These are phyloP conservation scores for Coemansia sp. DNA, from an alignment of 192 early-diverging fungal species.

Conservation along the genomic window DNA sequence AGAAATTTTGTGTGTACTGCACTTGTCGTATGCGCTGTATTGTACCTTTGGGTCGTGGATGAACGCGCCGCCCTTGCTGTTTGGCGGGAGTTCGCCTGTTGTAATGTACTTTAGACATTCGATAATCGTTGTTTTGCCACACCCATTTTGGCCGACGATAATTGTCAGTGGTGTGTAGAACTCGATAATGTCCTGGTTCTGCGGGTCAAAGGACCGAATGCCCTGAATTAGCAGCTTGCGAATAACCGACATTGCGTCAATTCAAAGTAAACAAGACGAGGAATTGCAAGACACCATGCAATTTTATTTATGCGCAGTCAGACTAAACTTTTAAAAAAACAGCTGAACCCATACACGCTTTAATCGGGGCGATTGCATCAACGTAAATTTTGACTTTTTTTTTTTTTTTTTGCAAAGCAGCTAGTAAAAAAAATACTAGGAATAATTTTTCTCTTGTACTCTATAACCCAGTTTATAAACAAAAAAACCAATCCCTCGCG, in stretches of 20 bases:
- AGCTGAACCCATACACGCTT: not conserved
- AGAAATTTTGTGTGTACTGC: too few species aligned
- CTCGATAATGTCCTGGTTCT: constrained; percentile 68
- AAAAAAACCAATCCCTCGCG: too few species aligned
- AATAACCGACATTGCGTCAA: constrained; percentile 56
- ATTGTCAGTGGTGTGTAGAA: constrained; percentile 92
- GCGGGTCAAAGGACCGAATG: constrained; percentile 88
- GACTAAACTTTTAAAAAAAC: not conserved
- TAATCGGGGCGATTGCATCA: not conserved
- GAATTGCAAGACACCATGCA: not conserved
- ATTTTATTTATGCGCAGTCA: not conserved
- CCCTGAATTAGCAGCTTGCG: constrained; percentile 79
- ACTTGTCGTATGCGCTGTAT: not conserved
- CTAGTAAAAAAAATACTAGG: not conserved
- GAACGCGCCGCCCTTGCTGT: constrained; percentile 84
- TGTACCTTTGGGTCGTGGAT: constrained; percentile 90
- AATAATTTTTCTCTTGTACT: not conserved
- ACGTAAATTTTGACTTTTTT: constrained; percentile 3
- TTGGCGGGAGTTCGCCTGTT: constrained; percentile 88
- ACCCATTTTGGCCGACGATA: constrained; percentile 94
- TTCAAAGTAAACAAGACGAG: not conserved
- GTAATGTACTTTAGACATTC: constrained; percentile 95
- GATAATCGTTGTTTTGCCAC: constrained; percentile 98
- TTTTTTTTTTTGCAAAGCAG: not conserved
- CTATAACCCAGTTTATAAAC: not conserved